These are phyloP conservation scores for Hypoxylon sp. DNA, from an alignment of 2,329 filamentous ascomycete genomes.

Conservation along the genomic window DNA sequence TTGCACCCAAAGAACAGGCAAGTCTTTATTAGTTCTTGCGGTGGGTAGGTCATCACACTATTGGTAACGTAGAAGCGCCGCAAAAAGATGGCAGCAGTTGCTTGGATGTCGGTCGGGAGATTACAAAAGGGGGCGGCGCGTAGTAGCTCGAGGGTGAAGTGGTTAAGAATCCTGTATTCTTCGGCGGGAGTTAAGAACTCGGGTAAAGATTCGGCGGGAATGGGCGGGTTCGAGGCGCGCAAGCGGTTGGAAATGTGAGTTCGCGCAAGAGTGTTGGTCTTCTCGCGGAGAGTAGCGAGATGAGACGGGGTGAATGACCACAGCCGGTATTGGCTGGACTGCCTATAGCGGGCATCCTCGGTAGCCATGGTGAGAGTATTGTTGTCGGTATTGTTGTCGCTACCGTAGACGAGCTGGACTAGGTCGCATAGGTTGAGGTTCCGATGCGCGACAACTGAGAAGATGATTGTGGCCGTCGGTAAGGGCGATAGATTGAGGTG, in stretches of 20 bases:
- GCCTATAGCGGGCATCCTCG: conserved; percentile 92
- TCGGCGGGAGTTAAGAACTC: conserved; percentile 87
- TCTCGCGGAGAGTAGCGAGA: conserved; percentile 78
- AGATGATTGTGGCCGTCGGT: neutral
- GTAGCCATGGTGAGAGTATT: conserved; percentile 70
- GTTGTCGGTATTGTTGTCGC: no score
- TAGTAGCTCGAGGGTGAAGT: conserved; percentile 76
- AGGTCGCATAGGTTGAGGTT: neutral
- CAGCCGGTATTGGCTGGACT: conserved; percentile 89
- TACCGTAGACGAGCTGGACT: conserved; percentile 5
- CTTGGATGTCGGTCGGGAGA: conserved; percentile 67
- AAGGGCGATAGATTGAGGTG: neutral
- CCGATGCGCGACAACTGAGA: neutral
- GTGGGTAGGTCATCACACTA: conserved; percentile 96
- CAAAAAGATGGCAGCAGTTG: conserved; percentile 90
- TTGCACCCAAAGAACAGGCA: conserved; percentile 95
- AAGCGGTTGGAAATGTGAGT: conserved; percentile 71
- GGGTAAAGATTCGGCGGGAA: conserved; percentile 67
- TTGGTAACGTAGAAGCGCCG: conserved; percentile 97
- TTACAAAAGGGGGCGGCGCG: conserved; percentile 69
- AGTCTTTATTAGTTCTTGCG: conserved; percentile 88
- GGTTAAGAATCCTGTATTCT: conserved; percentile 84
- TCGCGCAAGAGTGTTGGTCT: conserved; percentile 83
- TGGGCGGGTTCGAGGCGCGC: conserved; percentile 66
- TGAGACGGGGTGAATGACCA: conserved; percentile 90